Base-by-base conservation (phyloP, 106 monocot species). In the Dendrobium catenatum region DNA sequence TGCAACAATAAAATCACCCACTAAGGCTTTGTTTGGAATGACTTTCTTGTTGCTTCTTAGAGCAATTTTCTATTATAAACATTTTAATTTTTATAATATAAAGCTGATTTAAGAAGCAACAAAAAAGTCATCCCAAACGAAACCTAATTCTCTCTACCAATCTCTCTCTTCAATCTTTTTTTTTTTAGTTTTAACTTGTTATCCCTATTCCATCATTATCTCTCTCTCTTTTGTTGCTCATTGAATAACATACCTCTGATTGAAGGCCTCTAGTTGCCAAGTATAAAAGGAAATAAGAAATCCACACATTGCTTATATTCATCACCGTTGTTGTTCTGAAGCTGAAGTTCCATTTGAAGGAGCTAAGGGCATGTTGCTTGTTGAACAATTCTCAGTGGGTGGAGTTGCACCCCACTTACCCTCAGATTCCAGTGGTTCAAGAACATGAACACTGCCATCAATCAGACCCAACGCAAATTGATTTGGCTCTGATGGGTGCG, bases 341-440 rank as follows among this genome's bases (percentile, higher is more conserved):
- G 73, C 40, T 42, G 73, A 73, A 42, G 16, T 42, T 73, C 73
- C 73, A 73, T 42, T 73, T 17, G 73, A 42, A 42, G 73, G 18
- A 42, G 73, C 42, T 42, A 73, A 40, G 20, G 73, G 73, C 42
- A 73, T 26, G 42, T 9, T 42, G 42, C 73, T 42, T 1, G 42
- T 73, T 42, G 73, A 73, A 8, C 73, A 42, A 42, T 73, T 73
- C 42, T 96, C 93, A 55, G 81, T 64, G 22, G 91, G 93, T 26
- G 91, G 93, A 43, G 88, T 70, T 10, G 66, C 77, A 42, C 93
- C 96, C 96, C 96, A 96, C 80, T 90, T 96, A 40, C 89, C 87
- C 80, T 96, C 93, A 19, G 93, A 93, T 86, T 96, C 96, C 33
- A 92, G 82, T 13, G 96, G 96, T 72, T 96, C 96, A 66, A 96